Percentiles rank a stretch among this genome's conserved stretches.
Evolutionary conservation across 306 rosid species (phyloP).

Genomic region (Urtica urens): DNA sequence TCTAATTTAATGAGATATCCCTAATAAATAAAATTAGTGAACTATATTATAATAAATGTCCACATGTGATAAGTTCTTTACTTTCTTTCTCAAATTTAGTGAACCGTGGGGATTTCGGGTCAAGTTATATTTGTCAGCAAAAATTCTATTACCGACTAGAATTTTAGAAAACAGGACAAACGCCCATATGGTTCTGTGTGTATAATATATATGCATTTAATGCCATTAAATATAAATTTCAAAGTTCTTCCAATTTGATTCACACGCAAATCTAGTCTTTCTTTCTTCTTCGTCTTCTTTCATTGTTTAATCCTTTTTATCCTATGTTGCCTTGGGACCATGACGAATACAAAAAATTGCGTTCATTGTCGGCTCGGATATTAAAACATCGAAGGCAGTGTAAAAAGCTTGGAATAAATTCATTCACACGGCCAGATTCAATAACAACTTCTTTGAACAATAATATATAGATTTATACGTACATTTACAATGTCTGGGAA

Average conservation of each 20-base stretch:
- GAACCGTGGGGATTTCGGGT: background rate
- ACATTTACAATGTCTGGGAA: too few relatives aligned
- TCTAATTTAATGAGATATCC: too few relatives aligned
- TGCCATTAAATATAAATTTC: background rate
- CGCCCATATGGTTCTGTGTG: background rate
- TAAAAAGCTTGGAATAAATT: slow-evolving; percentile 6
- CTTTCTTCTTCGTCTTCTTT: background rate
- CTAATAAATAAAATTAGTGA: too few relatives aligned
- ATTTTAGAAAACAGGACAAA: background rate
- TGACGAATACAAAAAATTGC: slow-evolving; percentile 1
- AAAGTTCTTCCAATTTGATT: background rate
- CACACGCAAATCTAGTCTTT: background rate
- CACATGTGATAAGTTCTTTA: too few relatives aligned
- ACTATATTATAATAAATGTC: too few relatives aligned
- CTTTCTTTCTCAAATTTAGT: background rate
- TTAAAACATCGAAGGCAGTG: background rate
- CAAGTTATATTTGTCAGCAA: too few relatives aligned
- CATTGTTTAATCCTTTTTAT: background rate
- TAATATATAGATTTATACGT: too few relatives aligned
- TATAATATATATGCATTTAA: background rate
- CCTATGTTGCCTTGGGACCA: slow-evolving; percentile 10
- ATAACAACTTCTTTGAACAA: background rate
- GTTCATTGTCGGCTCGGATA: slow-evolving; percentile 11
- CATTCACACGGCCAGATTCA: slow-evolving; percentile 2
- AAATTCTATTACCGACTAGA: background rate